Base-by-base conservation (phyloP, 1,284 basidiomycete species). In the Tetrapyrgos nigripes region DNA sequence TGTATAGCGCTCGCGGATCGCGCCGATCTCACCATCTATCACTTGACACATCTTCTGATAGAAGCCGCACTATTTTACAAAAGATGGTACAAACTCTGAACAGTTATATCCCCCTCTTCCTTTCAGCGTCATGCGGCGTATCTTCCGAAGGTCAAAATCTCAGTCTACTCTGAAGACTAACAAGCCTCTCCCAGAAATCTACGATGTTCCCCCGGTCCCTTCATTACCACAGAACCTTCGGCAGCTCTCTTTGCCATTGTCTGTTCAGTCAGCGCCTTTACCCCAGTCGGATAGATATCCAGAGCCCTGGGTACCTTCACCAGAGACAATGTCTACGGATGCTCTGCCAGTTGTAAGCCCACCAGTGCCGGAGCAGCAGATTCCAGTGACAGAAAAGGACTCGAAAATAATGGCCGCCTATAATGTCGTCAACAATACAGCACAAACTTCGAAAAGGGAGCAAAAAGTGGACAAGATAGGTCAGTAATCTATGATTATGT, bases 391-490 rank as follows among this genome's bases (percentile, higher is more conserved):
- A 40, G 37, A 40, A 40, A 40, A 6, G 13, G 17, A n/a, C n/a
- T n/a, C n/a, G 19, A 8, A 40, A n/a, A 17, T 40, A 5, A 4
- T 5, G 17, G 37, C 13, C 13, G 37, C 19, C 4, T 40, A 40
- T n/a, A n/a, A 40, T 40, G 13, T 9, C 37, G 17, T 40, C 37
- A 17, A 11, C 6, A 40, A 40, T 17, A 11, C 37, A 40, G 26
- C 44, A 9, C 24, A 58, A 26, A 24, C 52, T 4, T 40, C 45
- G 13, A 59, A 48, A 40, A 33, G 45, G 21, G 44, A 59, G 26
- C 14, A 27, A 21, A 50, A 45, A 24, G 23, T 50, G 14, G 53
- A 55, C 33, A 26, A 40, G 17, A 55, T 23, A 17, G 45, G 44
- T 40, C 47, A 43, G 44, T 27, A 33, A 21, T 31, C 4, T 31